Percentiles rank a stretch among this genome's conserved stretches.
Evolutionary conservation across 2,329 filamentous ascomycete genomes (phyloP).

Genomic region (Cladophialophora yegresii): DNA sequence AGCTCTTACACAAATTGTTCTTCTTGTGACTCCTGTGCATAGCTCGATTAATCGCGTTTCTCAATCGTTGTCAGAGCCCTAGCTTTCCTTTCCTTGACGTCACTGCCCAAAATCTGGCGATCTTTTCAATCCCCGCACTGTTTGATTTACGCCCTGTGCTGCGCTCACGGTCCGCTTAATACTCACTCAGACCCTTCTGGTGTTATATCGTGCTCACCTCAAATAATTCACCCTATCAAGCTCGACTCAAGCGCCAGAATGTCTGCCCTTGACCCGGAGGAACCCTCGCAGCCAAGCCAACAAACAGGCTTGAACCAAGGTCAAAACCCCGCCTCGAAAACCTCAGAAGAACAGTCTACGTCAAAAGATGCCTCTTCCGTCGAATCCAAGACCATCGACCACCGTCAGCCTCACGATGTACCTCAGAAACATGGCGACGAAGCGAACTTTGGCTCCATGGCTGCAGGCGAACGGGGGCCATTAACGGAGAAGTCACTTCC

Average conservation of each 20-base stretch:
- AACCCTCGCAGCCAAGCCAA: constrained; percentile 38
- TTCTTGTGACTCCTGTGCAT: neutral
- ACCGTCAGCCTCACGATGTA: constrained; percentile 35
- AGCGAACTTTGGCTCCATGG: constrained; percentile 34
- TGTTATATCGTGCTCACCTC: neutral
- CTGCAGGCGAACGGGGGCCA: constrained; percentile 32
- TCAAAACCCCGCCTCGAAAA: constrained; percentile 38
- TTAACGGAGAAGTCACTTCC: constrained; percentile 31
- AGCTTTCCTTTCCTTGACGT: neutral
- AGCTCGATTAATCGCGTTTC: no score
- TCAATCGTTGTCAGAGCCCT: neutral
- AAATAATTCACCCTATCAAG: neutral
- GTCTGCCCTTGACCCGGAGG: constrained; percentile 36
- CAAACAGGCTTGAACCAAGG: constrained; percentile 37
- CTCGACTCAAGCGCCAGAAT: constrained; percentile 11
- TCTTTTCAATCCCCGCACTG: neutral
- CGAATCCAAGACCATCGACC: constrained; percentile 31
- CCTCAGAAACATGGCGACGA: constrained; percentile 34
- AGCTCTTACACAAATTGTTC: neutral
- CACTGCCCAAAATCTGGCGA: neutral
- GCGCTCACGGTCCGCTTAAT: neutral
- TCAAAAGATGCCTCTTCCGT: constrained; percentile 29
- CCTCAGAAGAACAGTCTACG: constrained; percentile 32
- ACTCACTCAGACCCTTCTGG: neutral
- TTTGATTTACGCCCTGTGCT: neutral